A percentile compares a stretch with the other conserved stretches of the same genome.
phyloP scores from a whole-genome alignment of 768 basidiomycete species.

The Boletus reticuloceps region DNA sequence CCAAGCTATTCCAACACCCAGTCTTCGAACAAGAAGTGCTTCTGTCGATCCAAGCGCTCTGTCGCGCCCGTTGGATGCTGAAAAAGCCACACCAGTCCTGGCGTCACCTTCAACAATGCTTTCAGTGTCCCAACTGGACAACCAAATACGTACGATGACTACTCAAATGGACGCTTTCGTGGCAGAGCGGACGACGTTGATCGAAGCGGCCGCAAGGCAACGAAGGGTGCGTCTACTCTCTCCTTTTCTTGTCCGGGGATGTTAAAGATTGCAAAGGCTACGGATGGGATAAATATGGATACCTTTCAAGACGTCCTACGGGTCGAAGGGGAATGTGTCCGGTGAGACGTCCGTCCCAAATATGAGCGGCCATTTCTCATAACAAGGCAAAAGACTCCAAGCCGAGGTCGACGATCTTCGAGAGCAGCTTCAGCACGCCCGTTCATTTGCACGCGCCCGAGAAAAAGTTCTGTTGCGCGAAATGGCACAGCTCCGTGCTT shows the following conservation, averaged over 20 bases:
- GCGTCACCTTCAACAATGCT: conserved; percentile 7
- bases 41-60: conserved; percentile 19
- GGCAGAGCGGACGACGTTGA: conserved; percentile 34
- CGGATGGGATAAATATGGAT: conserved; percentile 14
- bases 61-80: neutral
- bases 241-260: neutral
- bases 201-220: conserved; percentile 20
- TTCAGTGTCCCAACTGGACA: conserved; percentile 33
- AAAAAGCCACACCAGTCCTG: neutral
- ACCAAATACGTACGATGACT: conserved; percentile 36
- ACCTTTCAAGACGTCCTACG: conserved; percentile 24
- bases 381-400: conserved; percentile 26
- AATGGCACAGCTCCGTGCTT: conserved; percentile 20
- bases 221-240: conserved; percentile 19
- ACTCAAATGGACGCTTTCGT: conserved; percentile 36
- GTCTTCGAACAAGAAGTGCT: conserved; percentile 19
- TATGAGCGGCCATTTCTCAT: neutral
- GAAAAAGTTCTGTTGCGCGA: conserved; percentile 35
- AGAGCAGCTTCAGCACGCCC: conserved; percentile 29
- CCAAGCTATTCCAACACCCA: neutral
- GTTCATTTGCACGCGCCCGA: conserved; percentile 22
- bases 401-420: conserved; percentile 28
- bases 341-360: conserved; percentile 20
- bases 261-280: conserved; percentile 5
- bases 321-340: conserved; percentile 36